A percentile compares a stretch with the other conserved stretches of the same genome.
Conservation (phyloP, 148 eudicot genomes). For the Hydrangea macrophylla region DNA sequence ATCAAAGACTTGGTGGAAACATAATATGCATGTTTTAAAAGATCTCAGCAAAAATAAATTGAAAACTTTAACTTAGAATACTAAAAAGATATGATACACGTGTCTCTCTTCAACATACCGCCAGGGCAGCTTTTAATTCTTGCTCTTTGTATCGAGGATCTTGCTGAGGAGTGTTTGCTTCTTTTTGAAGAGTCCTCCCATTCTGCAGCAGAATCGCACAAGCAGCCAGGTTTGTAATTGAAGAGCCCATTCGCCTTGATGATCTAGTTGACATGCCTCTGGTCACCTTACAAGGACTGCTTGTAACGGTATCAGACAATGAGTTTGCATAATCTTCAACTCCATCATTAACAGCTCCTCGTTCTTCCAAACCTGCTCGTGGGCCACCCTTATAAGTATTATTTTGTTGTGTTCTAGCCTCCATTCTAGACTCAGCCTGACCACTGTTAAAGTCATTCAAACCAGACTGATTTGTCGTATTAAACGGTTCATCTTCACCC, state of each 20-base stretch:
- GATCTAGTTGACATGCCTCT: conserved; percentile 23
- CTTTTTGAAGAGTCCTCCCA: conserved; percentile 20
- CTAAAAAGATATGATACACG: background rate
- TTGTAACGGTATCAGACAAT: conserved; percentile 17
- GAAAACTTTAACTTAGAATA: background rate
- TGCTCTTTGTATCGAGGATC: conserved; percentile 32
- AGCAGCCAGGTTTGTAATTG: conserved; percentile 16
- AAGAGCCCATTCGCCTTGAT: conserved; percentile 22
- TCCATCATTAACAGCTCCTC: conserved; percentile 16
- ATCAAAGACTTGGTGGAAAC: background rate
- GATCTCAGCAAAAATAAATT: background rate
- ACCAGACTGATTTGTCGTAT: conserved; percentile 28
- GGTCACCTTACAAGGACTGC: conserved; percentile 14
- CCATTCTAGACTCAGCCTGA: conserved; percentile 11
- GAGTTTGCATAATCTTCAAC: conserved; percentile 32
- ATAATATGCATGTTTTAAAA: background rate
- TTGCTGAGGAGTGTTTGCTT: conserved; percentile 19
- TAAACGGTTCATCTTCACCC: conserved; percentile 14
- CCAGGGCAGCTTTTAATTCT: conserved; percentile 57
- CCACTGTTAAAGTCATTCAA: conserved; percentile 32
- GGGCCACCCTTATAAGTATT: conserved; percentile 21
- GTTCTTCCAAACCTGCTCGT: conserved; percentile 25
- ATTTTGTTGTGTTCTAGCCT: conserved; percentile 21
- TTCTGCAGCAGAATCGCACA: conserved; percentile 18
- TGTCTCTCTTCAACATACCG: conserved; percentile 28